Base-by-base conservation (phyloP, 805 yeast genomes). In the Yamadazyma sp. region DNA sequence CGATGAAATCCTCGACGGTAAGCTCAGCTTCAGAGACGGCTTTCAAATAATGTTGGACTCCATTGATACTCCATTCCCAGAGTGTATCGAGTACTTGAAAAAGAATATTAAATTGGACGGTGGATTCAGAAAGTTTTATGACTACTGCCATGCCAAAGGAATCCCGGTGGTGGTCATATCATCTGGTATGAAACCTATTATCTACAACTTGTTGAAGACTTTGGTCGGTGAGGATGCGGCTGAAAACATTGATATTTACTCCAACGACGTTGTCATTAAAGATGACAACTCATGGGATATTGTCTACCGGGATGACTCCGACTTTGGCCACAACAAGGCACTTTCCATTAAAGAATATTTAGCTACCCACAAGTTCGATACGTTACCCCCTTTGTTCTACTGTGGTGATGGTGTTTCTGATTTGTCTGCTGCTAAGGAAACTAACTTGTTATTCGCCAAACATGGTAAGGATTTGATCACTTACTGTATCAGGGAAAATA, bases 381-480 rank as follows among this genome's bases (percentile, higher is more conserved):
- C 53, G 46, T 38, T 57, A 43, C 95, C 95, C 11, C 67, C 70
- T 26, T 73, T 88, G 50, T 87, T 91, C 59, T 93, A 93, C 70
- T 86, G 95, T 55, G 99, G 99, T 42, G 99, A 93, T 60, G 99
- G 99, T 47, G 96, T 93, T 21, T 82, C 95, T 31, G 99, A 93
- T 61, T 70, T 93, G 50, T 78, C 88, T 41, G 99, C 99, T 16
- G 97, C 98, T 16, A 82, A 84, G 55, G 96, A 93, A 62, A 89
- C 99, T 27, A 91, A 93, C 60, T 70, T 91, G 49, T 67, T 93
- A 48, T 93, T 91, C 62, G 99, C 99, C 31, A 91, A 89, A 67
- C 78, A 79, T 47, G 99, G 97, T 34, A 80, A 84, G 53, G 98
- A 93, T 57, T 74, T 93, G 50, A 83, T 91, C 49, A 82, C 80